A percentile compares a stretch with the other conserved stretches of the same genome.
phyloP scores from a whole-genome alignment of 495 filamentous ascomycete species.

The Xylaria cubensis region DNA sequence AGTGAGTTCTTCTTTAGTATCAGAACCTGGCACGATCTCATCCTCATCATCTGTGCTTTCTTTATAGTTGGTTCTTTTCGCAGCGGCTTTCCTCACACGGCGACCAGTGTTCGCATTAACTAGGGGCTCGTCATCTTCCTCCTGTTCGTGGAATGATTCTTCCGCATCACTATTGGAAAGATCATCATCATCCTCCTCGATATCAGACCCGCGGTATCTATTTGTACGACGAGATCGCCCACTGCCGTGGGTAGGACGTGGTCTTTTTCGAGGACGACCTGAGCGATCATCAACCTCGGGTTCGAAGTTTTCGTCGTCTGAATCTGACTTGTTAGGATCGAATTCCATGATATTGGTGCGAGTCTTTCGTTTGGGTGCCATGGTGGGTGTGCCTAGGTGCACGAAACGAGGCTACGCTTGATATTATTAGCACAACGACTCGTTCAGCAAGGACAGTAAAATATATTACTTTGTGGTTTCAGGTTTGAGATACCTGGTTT shows the following conservation, averaged over 20 bases:
- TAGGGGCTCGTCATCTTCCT: constrained; percentile 65
- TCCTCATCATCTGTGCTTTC: constrained; percentile 54
- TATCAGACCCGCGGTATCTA: constrained; percentile 65
- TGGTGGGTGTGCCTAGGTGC: constrained; percentile 31
- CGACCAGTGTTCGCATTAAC: constrained; percentile 70
- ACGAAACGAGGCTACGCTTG: neutral
- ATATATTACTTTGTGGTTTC: neutral
- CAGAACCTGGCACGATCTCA: constrained; percentile 41
- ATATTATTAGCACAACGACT: constrained; percentile 4
- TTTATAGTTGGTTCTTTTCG: constrained; percentile 52
- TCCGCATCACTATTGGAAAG: constrained; percentile 62
- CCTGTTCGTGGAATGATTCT: constrained; percentile 66
- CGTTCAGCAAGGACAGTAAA: neutral
- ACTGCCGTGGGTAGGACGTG: constrained; percentile 37
- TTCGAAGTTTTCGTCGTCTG: constrained; percentile 81
- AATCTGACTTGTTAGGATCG: constrained; percentile 83
- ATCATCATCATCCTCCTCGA: constrained; percentile 69
- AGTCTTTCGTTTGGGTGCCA: constrained; percentile 70
- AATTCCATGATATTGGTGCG: constrained; percentile 60
- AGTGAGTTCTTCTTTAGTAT: constrained; percentile 35
- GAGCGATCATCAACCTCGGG: constrained; percentile 51
- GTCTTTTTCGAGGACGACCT: constrained; percentile 49
- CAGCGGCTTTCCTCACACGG: constrained; percentile 68
- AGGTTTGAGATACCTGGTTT: neutral
- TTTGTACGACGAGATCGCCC: constrained; percentile 46